Conservation (phyloP, 2,329 filamentous ascomycete species). For the Xylaria sp. region DNA sequence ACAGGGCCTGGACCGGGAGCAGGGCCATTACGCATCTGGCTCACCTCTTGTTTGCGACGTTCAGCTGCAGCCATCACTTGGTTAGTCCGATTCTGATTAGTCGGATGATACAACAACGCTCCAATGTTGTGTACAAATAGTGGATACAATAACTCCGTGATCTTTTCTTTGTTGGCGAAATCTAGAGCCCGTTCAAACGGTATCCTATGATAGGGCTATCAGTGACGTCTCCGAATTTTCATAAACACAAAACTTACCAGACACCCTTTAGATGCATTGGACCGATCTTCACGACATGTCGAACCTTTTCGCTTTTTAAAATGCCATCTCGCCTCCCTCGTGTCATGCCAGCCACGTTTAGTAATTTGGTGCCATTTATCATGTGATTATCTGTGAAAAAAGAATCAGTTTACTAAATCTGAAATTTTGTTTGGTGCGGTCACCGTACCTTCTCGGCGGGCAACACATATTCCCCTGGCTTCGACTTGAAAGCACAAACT, state of each 20-base stretch:
- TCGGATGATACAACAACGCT: slow-evolving; percentile 90
- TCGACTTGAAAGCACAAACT: slow-evolving; percentile 98
- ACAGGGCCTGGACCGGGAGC: slow-evolving; percentile 62
- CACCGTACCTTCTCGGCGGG: slow-evolving; percentile 81
- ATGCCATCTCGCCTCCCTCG: slow-evolving; percentile 94
- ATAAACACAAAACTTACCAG: slow-evolving; percentile 64
- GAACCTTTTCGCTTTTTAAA: slow-evolving; percentile 94
- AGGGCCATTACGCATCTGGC: slow-evolving; percentile 69
- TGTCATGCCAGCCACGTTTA: slow-evolving; percentile 99
- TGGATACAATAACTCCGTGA: slow-evolving; percentile 93
- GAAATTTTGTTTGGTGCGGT: background rate
- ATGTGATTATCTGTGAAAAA: slow-evolving; percentile 81
- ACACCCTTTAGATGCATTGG: slow-evolving; percentile 99
- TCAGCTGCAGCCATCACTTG: slow-evolving; percentile 88
- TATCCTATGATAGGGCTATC: slow-evolving; percentile 71
- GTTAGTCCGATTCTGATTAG: slow-evolving; percentile 83
- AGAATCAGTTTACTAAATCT: slow-evolving; percentile 35
- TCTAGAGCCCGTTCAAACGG: slow-evolving; percentile 97
- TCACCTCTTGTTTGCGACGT: slow-evolving; percentile 76
- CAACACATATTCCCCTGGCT: slow-evolving; percentile 94
- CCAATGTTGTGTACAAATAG: slow-evolving; percentile 98
- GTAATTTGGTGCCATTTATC: slow-evolving; percentile 97
- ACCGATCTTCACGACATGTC: slow-evolving; percentile 98
- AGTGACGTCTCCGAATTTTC: slow-evolving; percentile 17
- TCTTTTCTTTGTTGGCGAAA: slow-evolving; percentile 99